Percentiles rank a stretch among this genome's conserved stretches.
These are phyloP conservation scores for Solanum gracilifrons DNA, from an alignment of 257 asterid genomes.

Conservation along the genomic window DNA sequence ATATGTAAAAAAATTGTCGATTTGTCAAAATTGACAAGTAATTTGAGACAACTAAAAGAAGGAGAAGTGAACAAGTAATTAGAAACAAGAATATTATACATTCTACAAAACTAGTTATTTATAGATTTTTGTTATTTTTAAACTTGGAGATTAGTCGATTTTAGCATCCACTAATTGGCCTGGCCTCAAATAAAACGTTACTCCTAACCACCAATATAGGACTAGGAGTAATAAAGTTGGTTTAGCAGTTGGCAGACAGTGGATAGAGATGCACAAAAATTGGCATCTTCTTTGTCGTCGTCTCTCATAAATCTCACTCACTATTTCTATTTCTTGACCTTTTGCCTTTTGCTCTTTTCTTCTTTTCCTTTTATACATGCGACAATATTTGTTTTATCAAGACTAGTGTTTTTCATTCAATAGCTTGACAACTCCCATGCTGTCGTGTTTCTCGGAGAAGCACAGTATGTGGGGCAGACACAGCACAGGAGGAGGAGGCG, in stretches of 20 bases:
- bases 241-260: background rate
- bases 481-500: constrained; percentile 2
- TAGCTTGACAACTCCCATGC: constrained; percentile 5
- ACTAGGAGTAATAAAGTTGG: background rate
- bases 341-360: background rate
- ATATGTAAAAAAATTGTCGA: too few species aligned
- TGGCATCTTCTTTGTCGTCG: constrained; percentile 5
- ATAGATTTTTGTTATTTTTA: background rate
- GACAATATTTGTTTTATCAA: background rate
- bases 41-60: too few species aligned
- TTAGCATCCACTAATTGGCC: background rate
- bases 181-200: background rate
- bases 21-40: too few species aligned
- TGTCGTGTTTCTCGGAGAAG: constrained; percentile 27
- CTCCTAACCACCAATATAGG: background rate
- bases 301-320: background rate
- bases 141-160: background rate
- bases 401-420: background rate
- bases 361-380: background rate
- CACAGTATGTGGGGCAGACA: constrained; percentile 22
- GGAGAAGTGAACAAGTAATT: too few species aligned
- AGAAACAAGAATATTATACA: too few species aligned
- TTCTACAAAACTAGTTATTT: background rate
- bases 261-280: constrained; percentile 2
- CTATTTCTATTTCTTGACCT: background rate